A percentile compares a stretch with the other conserved stretches of the same genome.
Evolutionary conservation across 176 grass and related monocot genomes (phyloP).

Genomic region (Otatea glauca): DNA sequence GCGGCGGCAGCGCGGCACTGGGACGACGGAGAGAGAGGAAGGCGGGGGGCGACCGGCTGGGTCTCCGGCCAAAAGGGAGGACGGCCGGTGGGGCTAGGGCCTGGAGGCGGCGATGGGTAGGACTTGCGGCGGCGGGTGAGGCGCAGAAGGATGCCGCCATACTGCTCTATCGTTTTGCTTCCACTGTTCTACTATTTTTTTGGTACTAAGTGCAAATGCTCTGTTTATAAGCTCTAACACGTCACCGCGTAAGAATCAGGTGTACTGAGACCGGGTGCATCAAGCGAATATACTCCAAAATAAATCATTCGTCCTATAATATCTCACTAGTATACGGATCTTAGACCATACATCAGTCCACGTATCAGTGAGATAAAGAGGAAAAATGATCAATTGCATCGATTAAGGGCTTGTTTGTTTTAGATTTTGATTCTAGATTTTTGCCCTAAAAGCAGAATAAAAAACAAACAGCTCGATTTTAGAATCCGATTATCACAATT

Average conservation of each 20-base stretch:
- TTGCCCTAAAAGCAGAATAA: no score
- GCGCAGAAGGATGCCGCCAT: slow-evolving; percentile 60
- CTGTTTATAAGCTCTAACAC: background rate
- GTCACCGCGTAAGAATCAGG: background rate
- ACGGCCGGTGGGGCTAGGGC: slow-evolving; percentile 2
- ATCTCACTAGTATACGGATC: no score
- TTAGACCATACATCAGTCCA: no score
- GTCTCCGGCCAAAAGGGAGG: slow-evolving; percentile 26
- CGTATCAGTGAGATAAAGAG: no score
- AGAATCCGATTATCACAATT: no score
- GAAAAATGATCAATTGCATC: no score
- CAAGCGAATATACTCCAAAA: background rate
- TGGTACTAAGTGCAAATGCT: background rate
- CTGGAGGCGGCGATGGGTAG: slow-evolving; percentile 20
- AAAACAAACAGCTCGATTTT: no score
- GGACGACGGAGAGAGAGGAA: slow-evolving; percentile 37
- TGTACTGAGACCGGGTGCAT: background rate
- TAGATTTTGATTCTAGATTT: no score
- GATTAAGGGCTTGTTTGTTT: no score
- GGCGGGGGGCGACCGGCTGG: background rate
- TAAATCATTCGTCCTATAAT: no score
- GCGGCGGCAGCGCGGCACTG: slow-evolving; percentile 43
- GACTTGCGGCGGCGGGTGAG: slow-evolving; percentile 35
- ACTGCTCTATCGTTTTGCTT: slow-evolving; percentile 38
- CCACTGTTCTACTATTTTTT: background rate